A percentile compares a stretch with the other conserved stretches of the same genome.
phyloP scores from a whole-genome alignment of 306 rosid genomes.

The Mucuna pruriens region DNA sequence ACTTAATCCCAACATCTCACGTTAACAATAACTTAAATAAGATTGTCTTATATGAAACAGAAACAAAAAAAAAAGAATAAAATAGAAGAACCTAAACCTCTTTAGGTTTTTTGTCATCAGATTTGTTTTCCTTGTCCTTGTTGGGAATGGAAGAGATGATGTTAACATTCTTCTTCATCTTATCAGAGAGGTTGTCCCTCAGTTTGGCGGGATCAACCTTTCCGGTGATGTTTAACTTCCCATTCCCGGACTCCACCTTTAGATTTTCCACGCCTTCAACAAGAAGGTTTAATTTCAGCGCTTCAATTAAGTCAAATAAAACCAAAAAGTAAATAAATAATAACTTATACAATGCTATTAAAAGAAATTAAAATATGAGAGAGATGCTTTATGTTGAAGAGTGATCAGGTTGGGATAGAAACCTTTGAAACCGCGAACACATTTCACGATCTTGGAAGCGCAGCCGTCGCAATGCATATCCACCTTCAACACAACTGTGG shows the following conservation, averaged over 20 bases:
- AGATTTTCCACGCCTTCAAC: slow-evolving; percentile 60
- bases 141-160: slow-evolving; percentile 58
- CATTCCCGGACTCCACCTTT: slow-evolving; percentile 46
- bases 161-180: slow-evolving; percentile 68
- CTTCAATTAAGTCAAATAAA: not conserved
- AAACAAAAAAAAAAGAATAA: no score
- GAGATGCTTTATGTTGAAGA: not conserved
- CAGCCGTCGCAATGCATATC: slow-evolving; percentile 79
- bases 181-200: slow-evolving; percentile 49
- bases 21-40: no score
- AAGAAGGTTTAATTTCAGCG: slow-evolving; percentile 41
- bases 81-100: slow-evolving; percentile 35
- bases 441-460: no score
- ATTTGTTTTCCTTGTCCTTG: slow-evolving; percentile 48
- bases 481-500: slow-evolving; percentile 53
- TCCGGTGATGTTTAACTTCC: slow-evolving; percentile 63
- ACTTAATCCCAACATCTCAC: no score
- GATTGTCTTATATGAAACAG: no score
- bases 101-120: slow-evolving; percentile 28
- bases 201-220: slow-evolving; percentile 59
- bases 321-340: not conserved
- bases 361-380: not conserved
- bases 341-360: not conserved
- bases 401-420: not conserved
- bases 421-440: slow-evolving; percentile 51